A percentile compares a stretch with the other conserved stretches of the same genome.
phyloP scores from a whole-genome alignment of 345 rosid species.

The Acer saccharum region DNA sequence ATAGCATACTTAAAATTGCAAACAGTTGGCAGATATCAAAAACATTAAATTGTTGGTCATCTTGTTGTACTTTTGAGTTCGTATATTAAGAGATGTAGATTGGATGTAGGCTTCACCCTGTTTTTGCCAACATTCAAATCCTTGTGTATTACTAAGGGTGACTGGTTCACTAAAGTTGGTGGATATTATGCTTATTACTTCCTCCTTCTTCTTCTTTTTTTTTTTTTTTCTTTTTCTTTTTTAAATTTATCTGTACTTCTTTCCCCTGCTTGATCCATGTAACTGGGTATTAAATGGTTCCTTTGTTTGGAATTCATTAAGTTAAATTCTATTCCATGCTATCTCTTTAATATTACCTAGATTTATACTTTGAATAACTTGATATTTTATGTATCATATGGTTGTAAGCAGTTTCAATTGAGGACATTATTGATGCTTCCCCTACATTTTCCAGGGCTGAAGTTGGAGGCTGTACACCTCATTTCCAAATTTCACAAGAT shows the following conservation, averaged over 20 bases:
- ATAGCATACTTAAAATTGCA: conserved; percentile 2
- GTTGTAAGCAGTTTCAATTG: conserved; percentile 21
- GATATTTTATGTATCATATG: conserved; percentile 16
- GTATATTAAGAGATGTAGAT: background rate
- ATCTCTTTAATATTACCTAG: conserved; percentile 15
- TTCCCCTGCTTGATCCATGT: background rate
- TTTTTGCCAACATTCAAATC: background rate
- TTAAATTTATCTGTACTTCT: background rate
- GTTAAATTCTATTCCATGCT: conserved; percentile 12
- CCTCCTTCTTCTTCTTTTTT: background rate
- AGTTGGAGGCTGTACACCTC: conserved; percentile 37
- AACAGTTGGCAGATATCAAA: conserved; percentile 4
- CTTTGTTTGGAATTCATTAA: conserved; percentile 4
- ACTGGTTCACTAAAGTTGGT: background rate
- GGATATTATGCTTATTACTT: background rate
- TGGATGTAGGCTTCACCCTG: background rate
- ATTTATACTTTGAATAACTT: conserved; percentile 13
- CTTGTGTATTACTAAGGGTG: background rate
- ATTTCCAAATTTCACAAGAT: conserved; percentile 32
- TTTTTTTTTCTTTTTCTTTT: too few species aligned
- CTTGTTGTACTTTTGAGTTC: conserved; percentile 1
- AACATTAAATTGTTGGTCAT: background rate
- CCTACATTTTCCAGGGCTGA: conserved; percentile 50
- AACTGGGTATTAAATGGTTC: background rate
- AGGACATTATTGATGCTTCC: conserved; percentile 43